Conservation (phyloP, 2,329 filamentous ascomycete species). For the Coccinonectria pachysandricola region DNA sequence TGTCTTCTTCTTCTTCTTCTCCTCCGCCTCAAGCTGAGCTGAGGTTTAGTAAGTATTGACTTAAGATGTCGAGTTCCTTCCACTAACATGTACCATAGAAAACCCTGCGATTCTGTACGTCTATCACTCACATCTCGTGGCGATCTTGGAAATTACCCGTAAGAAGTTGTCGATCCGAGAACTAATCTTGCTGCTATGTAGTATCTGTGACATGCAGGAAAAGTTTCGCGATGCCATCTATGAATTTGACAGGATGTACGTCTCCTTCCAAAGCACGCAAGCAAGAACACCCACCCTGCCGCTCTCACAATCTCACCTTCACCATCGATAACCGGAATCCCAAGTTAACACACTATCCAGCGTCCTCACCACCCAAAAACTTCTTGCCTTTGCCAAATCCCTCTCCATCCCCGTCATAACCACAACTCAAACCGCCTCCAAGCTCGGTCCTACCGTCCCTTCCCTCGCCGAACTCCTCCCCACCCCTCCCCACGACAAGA, state of each 20-base stretch:
- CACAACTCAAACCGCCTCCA: slow-evolving; percentile 73
- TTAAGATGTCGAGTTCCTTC: too few species aligned
- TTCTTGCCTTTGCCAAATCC: slow-evolving; percentile 53
- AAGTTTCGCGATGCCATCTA: slow-evolving; percentile 78
- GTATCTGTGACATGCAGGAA: slow-evolving; percentile 90
- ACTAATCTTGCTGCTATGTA: too few species aligned
- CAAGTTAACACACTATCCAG: slow-evolving; percentile 26
- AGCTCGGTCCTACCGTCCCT: slow-evolving; percentile 69
- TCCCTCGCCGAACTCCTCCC: slow-evolving; percentile 52
- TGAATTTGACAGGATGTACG: slow-evolving; percentile 73
- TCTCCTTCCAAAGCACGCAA: slow-evolving; percentile 3
- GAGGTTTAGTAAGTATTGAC: too few species aligned
- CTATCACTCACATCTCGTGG: too few species aligned
- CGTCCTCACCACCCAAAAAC: slow-evolving; percentile 56
- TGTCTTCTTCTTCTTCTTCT: too few species aligned
- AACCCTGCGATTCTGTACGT: too few species aligned
- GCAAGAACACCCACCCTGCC: slow-evolving; percentile 6
- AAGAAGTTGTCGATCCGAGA: too few species aligned
- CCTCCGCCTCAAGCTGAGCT: too few species aligned
- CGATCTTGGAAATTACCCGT: too few species aligned
- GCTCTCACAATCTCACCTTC: slow-evolving; percentile 1
- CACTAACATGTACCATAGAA: too few species aligned
- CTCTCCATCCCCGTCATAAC: slow-evolving; percentile 71
- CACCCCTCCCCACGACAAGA: slow-evolving; percentile 66
- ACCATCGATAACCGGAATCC: slow-evolving; percentile 4